Conservation (phyloP, 345 rosid genomes). For the Jatropha curcas region DNA sequence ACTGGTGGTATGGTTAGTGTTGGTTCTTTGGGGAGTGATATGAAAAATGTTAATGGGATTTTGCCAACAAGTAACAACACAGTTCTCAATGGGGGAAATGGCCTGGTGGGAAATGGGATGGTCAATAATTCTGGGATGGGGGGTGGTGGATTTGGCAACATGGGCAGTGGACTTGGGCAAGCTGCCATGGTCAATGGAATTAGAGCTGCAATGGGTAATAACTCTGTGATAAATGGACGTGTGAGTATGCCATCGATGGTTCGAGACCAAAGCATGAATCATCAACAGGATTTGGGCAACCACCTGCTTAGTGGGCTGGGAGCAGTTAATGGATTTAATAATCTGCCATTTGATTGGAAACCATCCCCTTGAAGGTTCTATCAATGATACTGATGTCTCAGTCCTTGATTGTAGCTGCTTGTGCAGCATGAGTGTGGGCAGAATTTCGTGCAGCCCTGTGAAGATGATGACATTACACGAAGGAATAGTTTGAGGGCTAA, state of each 20-base stretch:
- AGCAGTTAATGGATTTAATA: conserved; percentile 69
- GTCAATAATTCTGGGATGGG: conserved; percentile 45
- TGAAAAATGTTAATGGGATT: conserved; percentile 54
- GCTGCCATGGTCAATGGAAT: conserved; percentile 61
- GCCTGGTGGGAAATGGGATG: conserved; percentile 53
- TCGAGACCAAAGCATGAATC: conserved; percentile 63
- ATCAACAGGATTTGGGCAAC: conserved; percentile 79
- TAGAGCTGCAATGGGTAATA: conserved; percentile 61
- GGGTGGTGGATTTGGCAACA: conserved; percentile 42
- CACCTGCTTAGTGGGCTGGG: conserved; percentile 70
- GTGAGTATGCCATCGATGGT: conserved; percentile 50
- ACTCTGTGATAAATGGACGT: conserved; percentile 71
- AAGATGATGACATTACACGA: conserved; percentile 25
- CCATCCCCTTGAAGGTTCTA: conserved; percentile 45
- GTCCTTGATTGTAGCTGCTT: conserved; percentile 31
- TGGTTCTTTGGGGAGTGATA: conserved; percentile 56
- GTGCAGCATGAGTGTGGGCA: conserved; percentile 36
- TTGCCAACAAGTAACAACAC: conserved; percentile 46
- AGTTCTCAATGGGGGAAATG: conserved; percentile 45
- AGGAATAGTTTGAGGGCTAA: conserved; percentile 31
- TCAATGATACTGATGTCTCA: conserved; percentile 9
- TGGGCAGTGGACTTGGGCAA: conserved; percentile 64
- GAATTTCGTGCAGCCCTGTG: conserved; percentile 33
- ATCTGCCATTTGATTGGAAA: conserved; percentile 85
- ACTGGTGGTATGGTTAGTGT: conserved; percentile 54